Conservation (phyloP, 257 asterid species). For the Solanum lycopersicoides region DNA sequence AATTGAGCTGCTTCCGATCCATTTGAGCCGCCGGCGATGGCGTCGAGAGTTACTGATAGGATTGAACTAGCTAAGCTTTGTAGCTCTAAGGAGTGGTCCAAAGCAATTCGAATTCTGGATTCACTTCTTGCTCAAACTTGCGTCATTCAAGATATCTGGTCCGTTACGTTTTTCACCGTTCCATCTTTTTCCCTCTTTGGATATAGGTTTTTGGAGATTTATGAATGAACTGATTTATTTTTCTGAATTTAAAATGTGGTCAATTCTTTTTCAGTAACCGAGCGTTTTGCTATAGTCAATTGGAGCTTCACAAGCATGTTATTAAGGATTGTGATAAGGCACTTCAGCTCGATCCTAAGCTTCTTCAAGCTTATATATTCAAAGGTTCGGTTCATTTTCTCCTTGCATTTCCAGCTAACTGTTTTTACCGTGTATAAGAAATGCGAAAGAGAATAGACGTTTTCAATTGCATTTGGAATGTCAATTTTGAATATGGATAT, state of each 20-base stretch:
- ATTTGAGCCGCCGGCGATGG: constrained; percentile 26
- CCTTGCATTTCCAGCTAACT: not conserved
- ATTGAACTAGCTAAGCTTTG: constrained; percentile 82
- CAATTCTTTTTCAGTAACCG: constrained; percentile 56
- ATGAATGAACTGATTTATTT: not conserved
- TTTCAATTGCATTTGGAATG: not conserved
- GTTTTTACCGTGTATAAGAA: not conserved
- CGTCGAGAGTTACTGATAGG: constrained; percentile 53
- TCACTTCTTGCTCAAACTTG: constrained; percentile 54
- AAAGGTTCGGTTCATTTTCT: constrained; percentile 42
- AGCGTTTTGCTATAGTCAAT: constrained; percentile 90
- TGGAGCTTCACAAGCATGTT: constrained; percentile 95
- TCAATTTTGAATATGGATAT: not conserved
- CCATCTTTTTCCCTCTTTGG: not conserved
- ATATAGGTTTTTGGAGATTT: constrained; percentile 1
- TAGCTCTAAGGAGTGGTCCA: constrained; percentile 90
- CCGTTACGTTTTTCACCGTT: not conserved
- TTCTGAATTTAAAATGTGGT: constrained; percentile 4
- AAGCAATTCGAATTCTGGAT: constrained; percentile 95
- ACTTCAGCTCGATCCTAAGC: constrained; percentile 75
- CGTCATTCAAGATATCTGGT: constrained; percentile 89
- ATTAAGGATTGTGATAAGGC: constrained; percentile 91
- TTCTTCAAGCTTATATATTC: constrained; percentile 71
- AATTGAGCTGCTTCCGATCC: constrained; percentile 17
- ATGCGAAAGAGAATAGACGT: not conserved